Conservation (phyloP, 192 early-diverging fungal genomes). For the Chytriomyces hyalinus region DNA sequence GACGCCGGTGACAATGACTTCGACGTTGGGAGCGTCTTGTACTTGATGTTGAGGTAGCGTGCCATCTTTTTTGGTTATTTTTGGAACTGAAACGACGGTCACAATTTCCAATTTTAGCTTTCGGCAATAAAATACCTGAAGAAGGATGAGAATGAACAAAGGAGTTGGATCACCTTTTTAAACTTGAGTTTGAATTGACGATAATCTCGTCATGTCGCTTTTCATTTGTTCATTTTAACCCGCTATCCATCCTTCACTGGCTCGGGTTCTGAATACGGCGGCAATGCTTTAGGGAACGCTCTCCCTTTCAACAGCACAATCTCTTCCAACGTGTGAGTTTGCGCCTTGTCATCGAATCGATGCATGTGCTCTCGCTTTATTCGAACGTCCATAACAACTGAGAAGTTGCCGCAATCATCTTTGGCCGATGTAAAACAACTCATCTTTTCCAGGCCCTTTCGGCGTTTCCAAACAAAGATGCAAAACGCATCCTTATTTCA, state of each 20-base stretch:
- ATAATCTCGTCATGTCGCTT: slow-evolving; percentile 35
- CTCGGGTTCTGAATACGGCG: slow-evolving; percentile 45
- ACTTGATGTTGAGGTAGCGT: slow-evolving; percentile 9
- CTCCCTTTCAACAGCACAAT: slow-evolving; percentile 41
- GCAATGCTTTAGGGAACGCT: slow-evolving; percentile 39
- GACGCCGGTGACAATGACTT: background rate
- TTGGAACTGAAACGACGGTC: no score
- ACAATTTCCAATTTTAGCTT: no score
- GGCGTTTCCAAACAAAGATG: no score
- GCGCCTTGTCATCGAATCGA: slow-evolving; percentile 50
- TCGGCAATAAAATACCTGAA: no score
- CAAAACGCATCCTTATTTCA: no score
- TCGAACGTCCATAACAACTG: no score
- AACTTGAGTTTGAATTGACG: slow-evolving; percentile 48
- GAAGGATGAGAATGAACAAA: background rate
- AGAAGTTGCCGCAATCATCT: no score
- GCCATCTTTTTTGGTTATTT: no score
- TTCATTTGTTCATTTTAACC: slow-evolving; percentile 27
- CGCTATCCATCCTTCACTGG: slow-evolving; percentile 42
- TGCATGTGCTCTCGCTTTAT: slow-evolving; percentile 47
- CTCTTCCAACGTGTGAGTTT: slow-evolving; percentile 49
- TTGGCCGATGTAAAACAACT: no score
- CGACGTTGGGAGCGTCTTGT: background rate
- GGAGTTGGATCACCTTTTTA: slow-evolving; percentile 35
- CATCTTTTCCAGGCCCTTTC: no score